Percentiles rank a stretch among this genome's conserved stretches.
These are phyloP conservation scores for Hydnum rufescens DNA, from an alignment of 768 basidiomycete species.

Conservation along the genomic window DNA sequence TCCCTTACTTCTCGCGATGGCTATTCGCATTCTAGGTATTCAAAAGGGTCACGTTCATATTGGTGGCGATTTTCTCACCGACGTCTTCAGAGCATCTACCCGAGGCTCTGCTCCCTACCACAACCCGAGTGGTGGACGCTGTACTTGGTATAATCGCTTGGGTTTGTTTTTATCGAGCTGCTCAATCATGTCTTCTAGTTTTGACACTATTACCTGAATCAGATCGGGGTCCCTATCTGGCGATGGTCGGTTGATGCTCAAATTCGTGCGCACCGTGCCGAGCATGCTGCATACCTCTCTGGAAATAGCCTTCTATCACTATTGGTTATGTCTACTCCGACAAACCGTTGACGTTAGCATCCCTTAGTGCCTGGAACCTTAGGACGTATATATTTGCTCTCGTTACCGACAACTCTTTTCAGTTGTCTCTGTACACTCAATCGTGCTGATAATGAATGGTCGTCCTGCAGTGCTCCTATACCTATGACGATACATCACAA, in stretches of 20 bases:
- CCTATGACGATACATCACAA: too few species aligned
- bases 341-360: too few species aligned
- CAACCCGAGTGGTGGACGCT: conserved; percentile 37
- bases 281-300: conserved; percentile 11
- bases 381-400: too few species aligned
- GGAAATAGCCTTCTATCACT: too few species aligned
- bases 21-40: conserved; percentile 38
- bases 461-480: too few species aligned
- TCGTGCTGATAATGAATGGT: too few species aligned
- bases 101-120: conserved; percentile 42
- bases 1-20: not conserved
- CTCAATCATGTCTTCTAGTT: not conserved
- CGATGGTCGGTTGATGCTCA: conserved; percentile 15
- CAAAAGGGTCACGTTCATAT: conserved; percentile 54
- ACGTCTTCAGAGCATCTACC: conserved; percentile 46
- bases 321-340: too few species aligned
- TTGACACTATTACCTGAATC: not conserved
- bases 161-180: conserved; percentile 17
- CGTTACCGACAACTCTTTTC: too few species aligned
- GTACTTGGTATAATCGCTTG: conserved; percentile 24
- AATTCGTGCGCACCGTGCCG: conserved; percentile 9
- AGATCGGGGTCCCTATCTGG: conserved; percentile 19
- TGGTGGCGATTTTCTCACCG: conserved; percentile 45
- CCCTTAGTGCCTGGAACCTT: too few species aligned
- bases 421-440: too few species aligned